Base-by-base conservation (phyloP, 352 stramenopile species). In the Phytophthora lateralis region DNA sequence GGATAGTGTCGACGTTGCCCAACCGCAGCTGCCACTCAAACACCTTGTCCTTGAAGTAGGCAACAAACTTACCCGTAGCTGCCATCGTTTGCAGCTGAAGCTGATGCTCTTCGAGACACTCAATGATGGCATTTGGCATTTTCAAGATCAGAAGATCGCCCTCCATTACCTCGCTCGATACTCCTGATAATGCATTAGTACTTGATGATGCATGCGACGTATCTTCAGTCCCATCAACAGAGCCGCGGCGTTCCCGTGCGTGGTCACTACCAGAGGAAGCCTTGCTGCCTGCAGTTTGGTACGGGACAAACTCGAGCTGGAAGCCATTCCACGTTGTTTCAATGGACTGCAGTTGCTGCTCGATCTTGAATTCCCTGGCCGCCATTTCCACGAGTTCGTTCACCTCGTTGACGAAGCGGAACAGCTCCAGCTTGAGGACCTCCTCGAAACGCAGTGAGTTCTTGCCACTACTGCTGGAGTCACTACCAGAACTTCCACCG, bases 341-440 rank as follows among this genome's bases (percentile, higher is more conserved):
- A 49, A 99, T 98, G 14, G 96, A 76, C 3, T 73, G 78, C n/a
- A 99, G 73, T 47, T 98, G 96, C 60, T 97, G 97, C 61, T 99
- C 96, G 56, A 99, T 99, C 73, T 98, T 99, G 54, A 98, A 96
- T 52, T 99, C 96, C n/a, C 97, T 97, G 14, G 81, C 91, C 47
- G 95, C 96, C 55, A 97, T 97, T 68, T 98, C 95, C 2, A 98
- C 91, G 18, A 98, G 81, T 45, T 98, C 95, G 59, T 96, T 93
- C 34, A 98, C 93, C 62, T 98, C 90, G 48, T 96, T 96, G 18
- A 97, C 93, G 55, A 97, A 93, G 6, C 80, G 79, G 61, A 98
- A 88, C 29, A 98, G 76, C 38, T 98, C 89, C n/a, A 98, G 76
- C 39, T 81, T 77, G 37, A 98, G 83, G 52, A 98, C 94, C 54